Conservation (phyloP, 108 stramenopile genomes). For the Nitzschia sp. region DNA sequence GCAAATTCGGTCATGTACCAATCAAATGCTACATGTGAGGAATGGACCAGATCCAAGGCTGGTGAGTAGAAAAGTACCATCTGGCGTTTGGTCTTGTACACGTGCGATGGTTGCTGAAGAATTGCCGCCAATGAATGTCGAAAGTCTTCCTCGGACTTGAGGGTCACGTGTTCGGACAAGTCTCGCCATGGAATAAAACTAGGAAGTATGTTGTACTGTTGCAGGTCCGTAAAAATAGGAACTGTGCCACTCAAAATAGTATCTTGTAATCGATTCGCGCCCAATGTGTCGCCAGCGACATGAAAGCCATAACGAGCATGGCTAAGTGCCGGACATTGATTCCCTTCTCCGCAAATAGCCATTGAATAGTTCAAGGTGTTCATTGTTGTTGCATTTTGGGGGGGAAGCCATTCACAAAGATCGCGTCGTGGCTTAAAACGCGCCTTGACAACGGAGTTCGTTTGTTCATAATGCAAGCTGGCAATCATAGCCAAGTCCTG, state of each 20-base stretch:
- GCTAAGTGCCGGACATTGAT: conserved; percentile 1
- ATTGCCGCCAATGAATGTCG: not conserved
- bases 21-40: not conserved
- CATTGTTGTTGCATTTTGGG: not conserved
- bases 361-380: not conserved
- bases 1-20: conserved; percentile 11
- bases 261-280: conserved; percentile 8
- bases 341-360: conserved; percentile 1
- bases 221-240: conserved; percentile 15
- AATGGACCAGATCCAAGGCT: conserved; percentile 7
- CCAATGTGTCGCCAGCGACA: conserved; percentile 5
- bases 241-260: conserved; percentile 5
- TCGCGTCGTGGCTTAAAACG: not conserved
- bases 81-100: not conserved
- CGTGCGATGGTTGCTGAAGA: not conserved
- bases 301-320: conserved; percentile 16
- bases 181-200: conserved; percentile 5
- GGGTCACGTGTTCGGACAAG: not conserved
- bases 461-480: not conserved
- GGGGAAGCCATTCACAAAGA: conserved; percentile 11
- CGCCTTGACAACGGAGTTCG: not conserved
- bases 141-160: not conserved
- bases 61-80: not conserved
- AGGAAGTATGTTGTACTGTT: conserved; percentile 11
- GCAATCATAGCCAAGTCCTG: conserved; percentile 20